These are phyloP conservation scores for Stromatinia cepivora DNA, from an alignment of 2,329 filamentous ascomycete species.

Conservation along the genomic window DNA sequence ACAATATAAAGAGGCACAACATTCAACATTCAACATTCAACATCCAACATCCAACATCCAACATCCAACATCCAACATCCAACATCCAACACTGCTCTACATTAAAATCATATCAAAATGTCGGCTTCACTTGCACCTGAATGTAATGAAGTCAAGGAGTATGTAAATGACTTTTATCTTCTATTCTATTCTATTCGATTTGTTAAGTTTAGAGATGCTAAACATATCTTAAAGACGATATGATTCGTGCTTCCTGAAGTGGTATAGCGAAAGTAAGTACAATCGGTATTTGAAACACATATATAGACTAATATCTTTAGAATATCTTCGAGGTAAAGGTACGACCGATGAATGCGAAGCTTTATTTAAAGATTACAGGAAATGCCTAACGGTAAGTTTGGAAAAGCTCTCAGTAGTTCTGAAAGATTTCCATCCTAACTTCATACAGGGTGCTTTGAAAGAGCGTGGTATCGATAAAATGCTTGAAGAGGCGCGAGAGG, in stretches of 20 bases:
- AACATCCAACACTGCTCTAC: background rate
- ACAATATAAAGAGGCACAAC: background rate
- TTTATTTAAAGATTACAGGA: constrained; percentile 85
- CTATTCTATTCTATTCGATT: background rate
- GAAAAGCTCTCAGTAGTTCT: constrained; percentile 13
- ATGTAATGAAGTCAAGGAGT: constrained; percentile 97
- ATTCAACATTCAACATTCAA: background rate
- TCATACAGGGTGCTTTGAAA: constrained; percentile 73
- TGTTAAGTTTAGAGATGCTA: constrained; percentile 1
- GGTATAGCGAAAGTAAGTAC: constrained; percentile 94
- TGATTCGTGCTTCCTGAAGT: constrained; percentile 96
- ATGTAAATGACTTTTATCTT: constrained; percentile 41
- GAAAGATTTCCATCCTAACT: constrained; percentile 9
- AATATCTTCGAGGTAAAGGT: constrained; percentile 85
- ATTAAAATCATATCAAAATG: constrained; percentile 55
- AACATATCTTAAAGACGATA: constrained; percentile 65
- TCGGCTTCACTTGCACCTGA: constrained; percentile 92
- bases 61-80: background rate
- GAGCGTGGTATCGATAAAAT: constrained; percentile 90
- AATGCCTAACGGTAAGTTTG: constrained; percentile 70
- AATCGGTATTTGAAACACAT: constrained; percentile 27
- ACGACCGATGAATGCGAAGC: constrained; percentile 80
- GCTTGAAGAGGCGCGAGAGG: constrained; percentile 85
- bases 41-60: background rate
- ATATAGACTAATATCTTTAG: constrained; percentile 47